phyloP scores from a whole-genome alignment of 768 basidiomycete species.

The Termitomyces sp. region DNA sequence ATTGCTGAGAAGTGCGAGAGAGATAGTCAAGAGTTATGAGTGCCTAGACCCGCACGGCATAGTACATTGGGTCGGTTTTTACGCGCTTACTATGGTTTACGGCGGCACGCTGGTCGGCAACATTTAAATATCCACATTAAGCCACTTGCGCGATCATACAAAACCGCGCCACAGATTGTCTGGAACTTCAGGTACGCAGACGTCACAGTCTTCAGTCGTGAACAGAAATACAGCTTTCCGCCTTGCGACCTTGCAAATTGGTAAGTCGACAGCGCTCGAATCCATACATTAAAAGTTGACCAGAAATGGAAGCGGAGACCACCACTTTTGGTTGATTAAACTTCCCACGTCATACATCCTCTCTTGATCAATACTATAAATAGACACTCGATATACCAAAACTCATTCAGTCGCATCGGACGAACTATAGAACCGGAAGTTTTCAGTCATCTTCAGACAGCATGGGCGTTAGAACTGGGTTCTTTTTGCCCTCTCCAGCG shows the following conservation, averaged over 20 bases:
- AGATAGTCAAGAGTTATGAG: no score
- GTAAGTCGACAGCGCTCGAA: not conserved
- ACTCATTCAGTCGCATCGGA: not conserved
- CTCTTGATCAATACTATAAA: not conserved
- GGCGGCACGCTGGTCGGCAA: not conserved
- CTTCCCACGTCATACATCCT: not conserved
- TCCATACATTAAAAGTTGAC: not conserved
- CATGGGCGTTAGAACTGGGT: not conserved
- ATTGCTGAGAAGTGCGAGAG: no score
- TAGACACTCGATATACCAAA: not conserved
- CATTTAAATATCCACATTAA: not conserved
- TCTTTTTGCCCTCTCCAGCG: not conserved
- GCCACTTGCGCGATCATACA: not conserved
- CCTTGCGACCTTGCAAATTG: not conserved
- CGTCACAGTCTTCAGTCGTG: not conserved
- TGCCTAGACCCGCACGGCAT: no score
- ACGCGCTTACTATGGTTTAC: not conserved
- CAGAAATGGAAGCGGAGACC: not conserved
- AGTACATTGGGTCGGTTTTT: no score
- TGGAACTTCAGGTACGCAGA: not conserved
- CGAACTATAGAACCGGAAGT: not conserved
- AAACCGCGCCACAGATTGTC: not conserved
- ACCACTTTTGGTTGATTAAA: not conserved
- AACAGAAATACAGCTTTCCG: not conserved
- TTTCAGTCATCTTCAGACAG: not conserved